phyloP scores from a whole-genome alignment of 257 asterid genomes.

The Osmanthus fragrans region DNA sequence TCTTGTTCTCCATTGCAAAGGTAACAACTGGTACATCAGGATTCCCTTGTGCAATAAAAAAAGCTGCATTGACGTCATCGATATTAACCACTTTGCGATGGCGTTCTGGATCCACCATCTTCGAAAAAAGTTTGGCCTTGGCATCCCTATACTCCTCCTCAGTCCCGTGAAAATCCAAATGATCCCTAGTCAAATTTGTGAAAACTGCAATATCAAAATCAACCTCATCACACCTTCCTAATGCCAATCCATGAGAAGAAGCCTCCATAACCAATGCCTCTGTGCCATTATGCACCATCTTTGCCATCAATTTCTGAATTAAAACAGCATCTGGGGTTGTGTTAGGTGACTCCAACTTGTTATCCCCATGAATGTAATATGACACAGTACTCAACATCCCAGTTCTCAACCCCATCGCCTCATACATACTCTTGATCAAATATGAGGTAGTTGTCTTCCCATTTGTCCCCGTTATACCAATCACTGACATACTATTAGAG shows the following conservation, averaged over 20 bases:
- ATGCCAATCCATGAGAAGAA: slow-evolving; percentile 62
- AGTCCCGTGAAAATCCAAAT: slow-evolving; percentile 64
- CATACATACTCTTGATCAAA: slow-evolving; percentile 80
- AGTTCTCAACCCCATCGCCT: slow-evolving; percentile 94
- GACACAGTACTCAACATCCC: slow-evolving; percentile 90
- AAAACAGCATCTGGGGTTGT: slow-evolving; percentile 65
- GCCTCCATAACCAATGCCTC: slow-evolving; percentile 95
- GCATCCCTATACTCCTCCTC: slow-evolving; percentile 70
- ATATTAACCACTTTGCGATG: slow-evolving; percentile 84
- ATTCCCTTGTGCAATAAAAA: slow-evolving; percentile 74
- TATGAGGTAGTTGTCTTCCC: slow-evolving; percentile 77
- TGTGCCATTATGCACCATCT: slow-evolving; percentile 85
- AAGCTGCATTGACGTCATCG: slow-evolving; percentile 79
- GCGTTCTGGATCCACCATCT: slow-evolving; percentile 81
- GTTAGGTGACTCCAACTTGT: slow-evolving; percentile 56
- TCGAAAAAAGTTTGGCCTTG: slow-evolving; percentile 68
- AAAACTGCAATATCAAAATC: slow-evolving; percentile 94
- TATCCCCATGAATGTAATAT: slow-evolving; percentile 75
- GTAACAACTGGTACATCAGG: slow-evolving; percentile 82
- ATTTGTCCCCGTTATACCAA: slow-evolving; percentile 80
- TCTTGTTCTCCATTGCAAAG: slow-evolving; percentile 83
- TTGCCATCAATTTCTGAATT: slow-evolving; percentile 87
- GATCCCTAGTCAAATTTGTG: slow-evolving; percentile 72
- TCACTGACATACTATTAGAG: slow-evolving; percentile 69
- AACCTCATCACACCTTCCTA: slow-evolving; percentile 73